Percentiles rank a stretch among this genome's conserved stretches.
phyloP scores from a whole-genome alignment of 2,329 filamentous ascomycete species.

The Fusarium euwallaceae region DNA sequence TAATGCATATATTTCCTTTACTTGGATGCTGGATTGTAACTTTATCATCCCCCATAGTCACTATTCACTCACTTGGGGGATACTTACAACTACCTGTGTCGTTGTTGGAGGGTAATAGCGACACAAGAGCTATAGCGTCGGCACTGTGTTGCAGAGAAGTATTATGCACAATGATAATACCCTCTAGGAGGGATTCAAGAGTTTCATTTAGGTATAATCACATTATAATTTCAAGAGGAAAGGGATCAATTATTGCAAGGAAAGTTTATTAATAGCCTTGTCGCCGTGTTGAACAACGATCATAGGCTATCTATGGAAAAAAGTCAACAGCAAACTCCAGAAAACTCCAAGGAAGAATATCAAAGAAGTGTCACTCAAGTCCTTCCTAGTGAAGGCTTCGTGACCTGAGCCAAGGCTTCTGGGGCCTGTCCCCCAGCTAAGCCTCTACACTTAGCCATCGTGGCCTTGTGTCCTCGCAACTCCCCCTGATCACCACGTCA shows the following conservation, averaged over 20 bases:
- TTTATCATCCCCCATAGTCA: background rate
- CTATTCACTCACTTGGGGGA: background rate
- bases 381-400: background rate
- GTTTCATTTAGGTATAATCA: background rate
- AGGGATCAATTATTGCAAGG: background rate
- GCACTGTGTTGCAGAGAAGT: background rate
- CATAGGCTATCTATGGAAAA: background rate
- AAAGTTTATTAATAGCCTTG: background rate
- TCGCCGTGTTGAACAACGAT: background rate
- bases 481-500: background rate
- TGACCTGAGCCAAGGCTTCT: background rate
- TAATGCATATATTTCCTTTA: background rate
- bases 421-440: background rate
- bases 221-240: background rate
- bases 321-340: background rate
- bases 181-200: background rate
- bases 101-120: background rate
- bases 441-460: background rate
- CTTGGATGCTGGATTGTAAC: background rate
- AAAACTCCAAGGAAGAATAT: background rate
- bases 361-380: background rate
- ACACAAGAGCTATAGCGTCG: background rate
- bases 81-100: background rate
- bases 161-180: background rate
- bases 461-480: background rate